Evolutionary conservation across 129 eudicot genomes (phyloP).

Genomic region (Dittrichia graveolens): DNA sequence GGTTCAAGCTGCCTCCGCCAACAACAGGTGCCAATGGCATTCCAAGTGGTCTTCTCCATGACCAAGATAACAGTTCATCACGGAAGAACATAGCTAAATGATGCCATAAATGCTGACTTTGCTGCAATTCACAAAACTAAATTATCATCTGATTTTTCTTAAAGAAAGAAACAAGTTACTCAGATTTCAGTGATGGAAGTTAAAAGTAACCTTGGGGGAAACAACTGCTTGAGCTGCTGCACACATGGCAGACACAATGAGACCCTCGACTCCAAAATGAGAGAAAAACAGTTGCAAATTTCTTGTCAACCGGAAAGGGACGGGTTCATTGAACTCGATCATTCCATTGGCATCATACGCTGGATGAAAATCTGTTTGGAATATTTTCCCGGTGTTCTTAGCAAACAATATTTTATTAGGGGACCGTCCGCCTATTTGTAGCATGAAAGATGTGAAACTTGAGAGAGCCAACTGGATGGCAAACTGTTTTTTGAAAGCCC

Average conservation of each 20-base stretch:
- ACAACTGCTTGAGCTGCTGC: conserved; percentile 98
- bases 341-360: conserved; percentile 96
- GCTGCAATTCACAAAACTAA: conserved; percentile 54
- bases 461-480: conserved; percentile 96
- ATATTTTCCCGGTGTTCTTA: conserved; percentile 91
- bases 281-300: conserved; percentile 95
- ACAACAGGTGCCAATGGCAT: conserved; percentile 76
- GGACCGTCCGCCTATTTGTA: conserved; percentile 96
- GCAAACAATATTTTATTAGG: conserved; percentile 95
- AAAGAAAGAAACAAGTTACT: too few species aligned
- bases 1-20: conserved; percentile 78
- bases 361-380: conserved; percentile 98
- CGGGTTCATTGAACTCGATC: conserved; percentile 96
- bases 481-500: conserved; percentile 98
- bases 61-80: conserved; percentile 95
- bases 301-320: conserved; percentile 92
- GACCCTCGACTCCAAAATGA: conserved; percentile 92
- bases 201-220: conserved; percentile 70
- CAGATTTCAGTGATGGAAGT: not conserved
- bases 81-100: conserved; percentile 99
- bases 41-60: conserved; percentile 94
- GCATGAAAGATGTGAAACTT: conserved; percentile 88
- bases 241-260: conserved; percentile 92
- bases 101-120: conserved; percentile 92
- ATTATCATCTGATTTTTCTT: not conserved